These are phyloP conservation scores for Pinus tabuliformis DNA, from an alignment of 75 land plant species.

Conservation along the genomic window DNA sequence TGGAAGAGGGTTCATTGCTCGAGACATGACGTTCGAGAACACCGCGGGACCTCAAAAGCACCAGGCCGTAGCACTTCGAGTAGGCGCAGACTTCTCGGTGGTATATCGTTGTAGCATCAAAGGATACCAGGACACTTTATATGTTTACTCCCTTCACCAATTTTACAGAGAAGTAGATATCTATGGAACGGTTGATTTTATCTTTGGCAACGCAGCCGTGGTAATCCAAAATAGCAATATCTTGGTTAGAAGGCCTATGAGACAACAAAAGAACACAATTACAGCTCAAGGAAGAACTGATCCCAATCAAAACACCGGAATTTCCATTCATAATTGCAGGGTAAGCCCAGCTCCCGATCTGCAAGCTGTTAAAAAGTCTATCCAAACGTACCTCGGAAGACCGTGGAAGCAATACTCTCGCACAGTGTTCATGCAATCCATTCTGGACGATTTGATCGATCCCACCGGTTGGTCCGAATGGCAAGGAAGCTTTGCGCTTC, in stretches of 20 bases:
- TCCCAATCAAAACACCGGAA: slow-evolving; percentile 15
- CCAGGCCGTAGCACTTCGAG: slow-evolving; percentile 45
- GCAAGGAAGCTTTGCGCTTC: background rate
- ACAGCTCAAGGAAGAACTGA: slow-evolving; percentile 20
- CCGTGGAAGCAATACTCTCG: slow-evolving; percentile 13
- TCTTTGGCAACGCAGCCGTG: slow-evolving; percentile 15
- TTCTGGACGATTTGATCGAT: background rate
- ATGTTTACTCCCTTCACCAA: slow-evolving; percentile 10
- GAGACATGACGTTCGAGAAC: slow-evolving; percentile 24
- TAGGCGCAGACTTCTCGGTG: slow-evolving; percentile 21
- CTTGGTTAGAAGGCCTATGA: slow-evolving; percentile 7
- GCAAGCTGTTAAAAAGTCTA: background rate
- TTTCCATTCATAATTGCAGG: slow-evolving; percentile 17
- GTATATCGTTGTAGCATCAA: slow-evolving; percentile 27
- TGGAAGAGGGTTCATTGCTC: slow-evolving; percentile 14
- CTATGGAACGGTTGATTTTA: slow-evolving; percentile 14
- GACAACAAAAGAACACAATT: slow-evolving; percentile 8
- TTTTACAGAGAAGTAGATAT: slow-evolving; percentile 14
- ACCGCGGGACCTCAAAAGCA: slow-evolving; percentile 28
- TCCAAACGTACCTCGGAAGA: slow-evolving; percentile 4
- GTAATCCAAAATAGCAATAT: slow-evolving; percentile 16
- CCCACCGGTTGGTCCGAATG: background rate
- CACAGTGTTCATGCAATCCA: slow-evolving; percentile 5
- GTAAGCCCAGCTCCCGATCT: background rate
- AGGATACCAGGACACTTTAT: slow-evolving; percentile 28